These are phyloP conservation scores for Grosmannia serpens DNA, from an alignment of 2,329 filamentous ascomycete species.

Conservation along the genomic window DNA sequence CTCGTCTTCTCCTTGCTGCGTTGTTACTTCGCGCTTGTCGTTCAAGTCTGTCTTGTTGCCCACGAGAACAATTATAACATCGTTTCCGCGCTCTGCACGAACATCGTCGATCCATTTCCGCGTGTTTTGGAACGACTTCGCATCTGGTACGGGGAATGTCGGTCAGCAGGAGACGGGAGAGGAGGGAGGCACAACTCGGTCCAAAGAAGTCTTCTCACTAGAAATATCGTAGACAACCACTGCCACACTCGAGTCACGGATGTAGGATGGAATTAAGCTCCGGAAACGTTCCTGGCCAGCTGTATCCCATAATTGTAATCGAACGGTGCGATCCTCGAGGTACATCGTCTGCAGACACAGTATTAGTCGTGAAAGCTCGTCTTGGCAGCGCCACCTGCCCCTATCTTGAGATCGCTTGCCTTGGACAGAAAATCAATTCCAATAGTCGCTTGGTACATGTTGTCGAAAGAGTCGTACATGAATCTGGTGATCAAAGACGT, in stretches of 20 bases:
- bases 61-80: conserved; percentile 96
- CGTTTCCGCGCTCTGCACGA: conserved; percentile 87
- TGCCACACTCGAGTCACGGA: conserved; percentile 93
- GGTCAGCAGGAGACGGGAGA: too few relatives aligned
- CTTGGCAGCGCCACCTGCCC: background rate
- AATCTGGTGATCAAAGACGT: conserved; percentile 97
- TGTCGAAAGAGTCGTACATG: conserved; percentile 99
- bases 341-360: conserved; percentile 72
- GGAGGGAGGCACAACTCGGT: background rate
- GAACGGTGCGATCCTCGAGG: conserved; percentile 93
- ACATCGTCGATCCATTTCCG: conserved; percentile 99
- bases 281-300: conserved; percentile 96
- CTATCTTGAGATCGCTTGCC: conserved; percentile 34
- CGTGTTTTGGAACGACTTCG: conserved; percentile 96
- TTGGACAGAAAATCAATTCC: conserved; percentile 99
- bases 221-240: conserved; percentile 99
- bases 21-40: conserved; percentile 96
- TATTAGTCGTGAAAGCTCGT: conserved; percentile 4
- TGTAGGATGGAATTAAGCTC: conserved; percentile 94
- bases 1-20: conserved; percentile 92
- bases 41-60: conserved; percentile 99
- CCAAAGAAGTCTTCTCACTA: conserved; percentile 33
- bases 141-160: conserved; percentile 38
- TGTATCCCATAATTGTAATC: conserved; percentile 96
- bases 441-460: conserved; percentile 98